Base-by-base conservation (phyloP, 2,329 filamentous ascomycete genomes). In the Pyricularia pennisetigena region DNA sequence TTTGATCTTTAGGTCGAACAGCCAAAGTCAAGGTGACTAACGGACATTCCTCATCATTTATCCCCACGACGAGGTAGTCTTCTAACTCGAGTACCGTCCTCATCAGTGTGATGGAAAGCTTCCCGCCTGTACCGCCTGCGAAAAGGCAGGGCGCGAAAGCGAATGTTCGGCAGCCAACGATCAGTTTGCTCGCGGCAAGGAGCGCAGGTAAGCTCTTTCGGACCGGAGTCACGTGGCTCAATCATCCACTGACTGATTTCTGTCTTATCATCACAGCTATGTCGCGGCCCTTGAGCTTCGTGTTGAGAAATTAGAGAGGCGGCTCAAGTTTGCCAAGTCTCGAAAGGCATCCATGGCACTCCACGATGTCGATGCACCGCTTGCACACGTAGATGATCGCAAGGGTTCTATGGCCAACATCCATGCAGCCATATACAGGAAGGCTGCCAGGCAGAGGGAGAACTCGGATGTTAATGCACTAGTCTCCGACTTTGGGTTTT, bases 141-240 rank as follows among this genome's bases (percentile, higher is more conserved):
- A 97, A 78, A 94, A 93, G 79, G 92, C 93, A 16, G 93, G 94
- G 32, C 90, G 93, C 70, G 88, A 91, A 68, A 89, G 85, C 70
- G 93, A 96, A 76, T 99, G 95, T 77, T 97, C 93, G 7, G 93
- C 93, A 68, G 94, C 93, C 8, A 97, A 96, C 74, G 94, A 98
- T 75, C 93, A 97, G 77, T 98, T 97, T 78, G 94, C 94, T 0
- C 86, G 93, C 71, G 95, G 95, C 70, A 98, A 98, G 78, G 95
- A 98, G 76, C 85, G 94, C 74, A 98, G 94, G 88, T 88, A 72
- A 79, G 73, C 35, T 16, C 4, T n/a, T 12, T 68, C 10, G 7
- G 14, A 20, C 23, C 14, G 20, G 28, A 7, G 59, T 62, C 59
- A 28, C 59, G 59, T 28, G 24, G 59, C 59, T 14, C 24, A 7